A percentile compares a stretch with the other conserved stretches of the same genome.
These are phyloP conservation scores for Lathyrus tuberosus DNA, from an alignment of 306 rosid genomes.

Conservation along the genomic window DNA sequence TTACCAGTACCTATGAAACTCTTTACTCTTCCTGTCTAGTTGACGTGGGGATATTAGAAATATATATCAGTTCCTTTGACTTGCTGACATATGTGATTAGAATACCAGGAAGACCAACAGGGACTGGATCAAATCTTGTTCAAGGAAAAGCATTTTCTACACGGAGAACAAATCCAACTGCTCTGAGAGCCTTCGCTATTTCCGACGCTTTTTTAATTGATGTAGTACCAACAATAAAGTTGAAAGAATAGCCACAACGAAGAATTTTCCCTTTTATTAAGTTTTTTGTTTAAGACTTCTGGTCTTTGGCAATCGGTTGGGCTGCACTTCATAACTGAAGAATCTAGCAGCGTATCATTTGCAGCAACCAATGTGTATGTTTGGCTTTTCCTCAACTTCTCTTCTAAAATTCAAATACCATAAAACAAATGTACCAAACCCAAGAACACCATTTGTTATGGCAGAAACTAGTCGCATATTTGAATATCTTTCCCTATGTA, in stretches of 20 bases:
- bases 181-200: slow-evolving; percentile 94
- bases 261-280: slow-evolving; percentile 90
- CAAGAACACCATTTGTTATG: no score
- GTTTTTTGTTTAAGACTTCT: slow-evolving; percentile 81
- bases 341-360: slow-evolving; percentile 83
- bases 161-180: slow-evolving; percentile 94
- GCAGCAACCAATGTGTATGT: slow-evolving; percentile 90
- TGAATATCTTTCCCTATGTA: no score
- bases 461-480: no score
- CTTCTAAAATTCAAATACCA: no score
- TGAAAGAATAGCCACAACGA: slow-evolving; percentile 96
- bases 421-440: no score
- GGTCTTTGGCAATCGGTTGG: slow-evolving; percentile 96
- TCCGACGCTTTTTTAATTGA: slow-evolving; percentile 85
- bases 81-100: slow-evolving; percentile 75
- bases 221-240: slow-evolving; percentile 84
- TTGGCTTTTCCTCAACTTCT: no score
- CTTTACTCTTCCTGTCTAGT: no score
- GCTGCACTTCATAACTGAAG: slow-evolving; percentile 76
- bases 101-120: slow-evolving; percentile 89
- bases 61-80: no score
- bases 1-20: no score
- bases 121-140: slow-evolving; percentile 90
- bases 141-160: slow-evolving; percentile 94
- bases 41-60: no score